A percentile compares a stretch with the other conserved stretches of the same genome.
Conservation (phyloP, 495 filamentous ascomycete species). For the Neurospora sp. region DNA sequence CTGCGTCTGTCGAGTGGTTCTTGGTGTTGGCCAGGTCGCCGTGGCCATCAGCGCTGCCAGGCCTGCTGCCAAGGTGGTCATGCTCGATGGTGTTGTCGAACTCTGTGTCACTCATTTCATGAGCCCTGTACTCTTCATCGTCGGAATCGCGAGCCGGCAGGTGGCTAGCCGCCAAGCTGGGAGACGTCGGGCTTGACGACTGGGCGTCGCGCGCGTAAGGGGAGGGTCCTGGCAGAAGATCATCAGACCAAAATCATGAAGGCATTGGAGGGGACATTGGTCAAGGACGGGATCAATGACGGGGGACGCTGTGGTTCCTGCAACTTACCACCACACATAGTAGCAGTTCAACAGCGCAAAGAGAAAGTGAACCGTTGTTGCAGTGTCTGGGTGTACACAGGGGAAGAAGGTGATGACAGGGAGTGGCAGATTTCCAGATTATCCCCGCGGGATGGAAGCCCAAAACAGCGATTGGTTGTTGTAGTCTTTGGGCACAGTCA, state of each 20-base stretch:
- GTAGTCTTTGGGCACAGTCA: not conserved
- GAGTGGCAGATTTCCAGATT: not conserved
- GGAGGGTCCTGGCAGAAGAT: slow-evolving; percentile 6
- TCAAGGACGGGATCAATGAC: not conserved
- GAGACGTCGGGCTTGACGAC: slow-evolving; percentile 21
- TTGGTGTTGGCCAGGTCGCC: not conserved
- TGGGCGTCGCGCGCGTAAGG: slow-evolving; percentile 11
- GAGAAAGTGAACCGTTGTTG: not conserved
- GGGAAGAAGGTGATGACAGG: not conserved
- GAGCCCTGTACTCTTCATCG: slow-evolving; percentile 19
- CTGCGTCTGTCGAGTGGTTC: slow-evolving; percentile 2
- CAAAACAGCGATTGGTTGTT: not conserved
- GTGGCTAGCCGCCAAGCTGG: slow-evolving; percentile 14
- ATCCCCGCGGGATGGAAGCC: not conserved
- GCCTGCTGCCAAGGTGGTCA: not conserved
- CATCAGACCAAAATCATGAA: not conserved
- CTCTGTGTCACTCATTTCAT: slow-evolving; percentile 20
- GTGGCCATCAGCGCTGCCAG: not conserved
- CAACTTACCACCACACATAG: not conserved
- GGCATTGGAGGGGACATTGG: not conserved
- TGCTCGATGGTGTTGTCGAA: slow-evolving; percentile 14
- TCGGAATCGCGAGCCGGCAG: slow-evolving; percentile 20
- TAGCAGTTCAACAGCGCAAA: not conserved
- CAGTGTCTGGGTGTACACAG: not conserved
- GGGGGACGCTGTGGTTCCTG: not conserved